Percentiles rank a stretch among this genome's conserved stretches.
These are phyloP conservation scores for Candida ponderosae DNA, from an alignment of 805 yeast genomes.

Conservation along the genomic window DNA sequence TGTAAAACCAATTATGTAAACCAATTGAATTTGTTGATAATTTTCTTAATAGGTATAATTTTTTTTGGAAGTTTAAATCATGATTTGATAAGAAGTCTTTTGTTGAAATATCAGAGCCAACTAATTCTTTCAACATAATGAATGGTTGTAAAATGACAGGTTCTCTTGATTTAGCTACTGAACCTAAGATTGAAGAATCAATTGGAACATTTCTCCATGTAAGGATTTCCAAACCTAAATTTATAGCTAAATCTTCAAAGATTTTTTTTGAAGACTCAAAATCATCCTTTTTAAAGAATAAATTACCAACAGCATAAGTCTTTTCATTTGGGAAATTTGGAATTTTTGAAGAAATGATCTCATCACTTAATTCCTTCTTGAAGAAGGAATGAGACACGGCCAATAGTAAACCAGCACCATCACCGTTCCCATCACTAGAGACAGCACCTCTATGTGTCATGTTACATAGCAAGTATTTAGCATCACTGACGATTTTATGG, in stretches of 20 bases:
- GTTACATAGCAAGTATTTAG: slow-evolving; percentile 79
- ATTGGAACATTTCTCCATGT: slow-evolving; percentile 96
- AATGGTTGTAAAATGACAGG: slow-evolving; percentile 90
- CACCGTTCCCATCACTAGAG: slow-evolving; percentile 95
- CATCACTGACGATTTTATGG: slow-evolving; percentile 92
- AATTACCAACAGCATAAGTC: slow-evolving; percentile 91
- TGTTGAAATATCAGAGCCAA: slow-evolving; percentile 24
- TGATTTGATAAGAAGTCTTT: slow-evolving; percentile 49
- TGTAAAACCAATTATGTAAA: slow-evolving; percentile 94
- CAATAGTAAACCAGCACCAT: slow-evolving; percentile 96
- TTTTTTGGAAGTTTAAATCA: slow-evolving; percentile 69
- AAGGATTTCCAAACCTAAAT: slow-evolving; percentile 72
- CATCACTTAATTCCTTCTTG: slow-evolving; percentile 63
- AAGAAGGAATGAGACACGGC: slow-evolving; percentile 88
- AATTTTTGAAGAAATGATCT: slow-evolving; percentile 31
- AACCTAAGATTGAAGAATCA: slow-evolving; percentile 90
- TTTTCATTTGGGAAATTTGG: slow-evolving; percentile 60
- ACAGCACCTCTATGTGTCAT: slow-evolving; percentile 99
- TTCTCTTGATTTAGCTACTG: slow-evolving; percentile 89
- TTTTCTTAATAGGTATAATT: slow-evolving; percentile 79
- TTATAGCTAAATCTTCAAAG: slow-evolving; percentile 72
- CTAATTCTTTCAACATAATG: slow-evolving; percentile 56
- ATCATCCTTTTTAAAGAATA: slow-evolving; percentile 83
- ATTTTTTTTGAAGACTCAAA: slow-evolving; percentile 64
- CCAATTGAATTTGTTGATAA: slow-evolving; percentile 89